These are phyloP conservation scores for Anthoceros angustus DNA, from an alignment of 225 moss, liverwort and hornwort genomes.

Conservation along the genomic window DNA sequence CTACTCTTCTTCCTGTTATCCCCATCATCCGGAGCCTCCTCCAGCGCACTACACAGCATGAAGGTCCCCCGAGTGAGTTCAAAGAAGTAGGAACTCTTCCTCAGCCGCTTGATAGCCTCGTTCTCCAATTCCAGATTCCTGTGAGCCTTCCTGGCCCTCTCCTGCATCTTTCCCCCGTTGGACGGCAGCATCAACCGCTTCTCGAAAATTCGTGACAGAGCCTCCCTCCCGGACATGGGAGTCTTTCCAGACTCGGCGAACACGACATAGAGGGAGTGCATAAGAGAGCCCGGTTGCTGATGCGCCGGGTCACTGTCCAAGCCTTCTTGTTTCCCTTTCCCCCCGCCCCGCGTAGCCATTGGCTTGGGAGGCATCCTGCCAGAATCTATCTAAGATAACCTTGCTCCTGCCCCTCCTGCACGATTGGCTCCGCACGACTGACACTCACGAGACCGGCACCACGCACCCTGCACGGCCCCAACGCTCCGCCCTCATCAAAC, in stretches of 20 bases:
- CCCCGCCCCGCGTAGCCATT: not conserved
- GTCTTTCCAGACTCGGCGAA: not conserved
- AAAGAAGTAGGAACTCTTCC: slow-evolving; percentile 2
- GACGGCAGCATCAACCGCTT: slow-evolving; percentile 6
- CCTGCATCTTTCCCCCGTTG: not conserved
- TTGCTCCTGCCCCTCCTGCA: not conserved
- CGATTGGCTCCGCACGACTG: not conserved
- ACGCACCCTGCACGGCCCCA: too few relatives aligned
- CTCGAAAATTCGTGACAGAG: not conserved
- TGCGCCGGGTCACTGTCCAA: not conserved
- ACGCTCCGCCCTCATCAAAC: too few relatives aligned
- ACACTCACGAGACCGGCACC: too few relatives aligned
- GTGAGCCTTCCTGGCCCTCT: slow-evolving; percentile 2
- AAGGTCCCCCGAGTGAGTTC: not conserved
- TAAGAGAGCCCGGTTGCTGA: not conserved
- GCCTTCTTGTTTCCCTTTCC: not conserved
- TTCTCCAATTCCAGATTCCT: not conserved
- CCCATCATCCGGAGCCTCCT: not conserved
- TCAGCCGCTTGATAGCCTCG: not conserved
- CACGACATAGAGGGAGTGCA: not conserved
- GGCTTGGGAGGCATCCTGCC: not conserved
- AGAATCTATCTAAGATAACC: not conserved
- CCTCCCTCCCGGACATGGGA: slow-evolving; percentile 1
- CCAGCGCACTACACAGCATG: not conserved
- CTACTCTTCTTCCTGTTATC: not conserved